Evolutionary conservation across 768 basidiomycete genomes (phyloP).

Genomic region (Phanerodontia chrysosporium): DNA sequence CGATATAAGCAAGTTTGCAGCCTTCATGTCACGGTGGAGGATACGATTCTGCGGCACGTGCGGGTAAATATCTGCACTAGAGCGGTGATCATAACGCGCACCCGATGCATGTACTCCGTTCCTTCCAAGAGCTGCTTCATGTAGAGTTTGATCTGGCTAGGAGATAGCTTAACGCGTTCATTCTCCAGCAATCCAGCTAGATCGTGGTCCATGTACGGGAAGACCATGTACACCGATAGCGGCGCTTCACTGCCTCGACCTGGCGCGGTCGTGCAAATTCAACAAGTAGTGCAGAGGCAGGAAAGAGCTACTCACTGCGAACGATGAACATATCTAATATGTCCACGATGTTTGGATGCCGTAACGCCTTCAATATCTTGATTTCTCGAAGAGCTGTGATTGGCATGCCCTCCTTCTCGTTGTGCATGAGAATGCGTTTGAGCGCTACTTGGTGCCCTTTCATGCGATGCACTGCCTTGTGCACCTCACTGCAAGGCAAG

Average conservation of each 20-base stretch:
- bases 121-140: slow-evolving; percentile 96
- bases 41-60: slow-evolving; percentile 77
- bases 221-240: slow-evolving; percentile 94
- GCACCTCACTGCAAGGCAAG: slow-evolving; percentile 65
- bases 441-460: slow-evolving; percentile 72
- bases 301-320: slow-evolving; percentile 45
- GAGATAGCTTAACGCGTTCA: slow-evolving; percentile 75
- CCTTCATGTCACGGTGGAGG: slow-evolving; percentile 98
- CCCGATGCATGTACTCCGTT: slow-evolving; percentile 92
- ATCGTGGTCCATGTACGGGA: slow-evolving; percentile 99
- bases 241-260: slow-evolving; percentile 63
- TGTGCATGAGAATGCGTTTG: slow-evolving; percentile 95
- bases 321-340: slow-evolving; percentile 92
- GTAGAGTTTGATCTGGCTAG: slow-evolving; percentile 90
- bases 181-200: slow-evolving; percentile 93
- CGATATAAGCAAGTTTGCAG: slow-evolving; percentile 92
- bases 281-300: neutral
- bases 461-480: slow-evolving; percentile 71
- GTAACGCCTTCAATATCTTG: slow-evolving; percentile 88
- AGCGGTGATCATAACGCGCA: slow-evolving; percentile 33
- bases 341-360: slow-evolving; percentile 81
- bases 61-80: neutral
- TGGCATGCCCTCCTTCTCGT: slow-evolving; percentile 95
- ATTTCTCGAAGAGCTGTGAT: slow-evolving; percentile 96
- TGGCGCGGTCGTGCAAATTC: slow-evolving; percentile 21